Base-by-base conservation (phyloP, 306 rosid species). In the Malus fusca region DNA sequence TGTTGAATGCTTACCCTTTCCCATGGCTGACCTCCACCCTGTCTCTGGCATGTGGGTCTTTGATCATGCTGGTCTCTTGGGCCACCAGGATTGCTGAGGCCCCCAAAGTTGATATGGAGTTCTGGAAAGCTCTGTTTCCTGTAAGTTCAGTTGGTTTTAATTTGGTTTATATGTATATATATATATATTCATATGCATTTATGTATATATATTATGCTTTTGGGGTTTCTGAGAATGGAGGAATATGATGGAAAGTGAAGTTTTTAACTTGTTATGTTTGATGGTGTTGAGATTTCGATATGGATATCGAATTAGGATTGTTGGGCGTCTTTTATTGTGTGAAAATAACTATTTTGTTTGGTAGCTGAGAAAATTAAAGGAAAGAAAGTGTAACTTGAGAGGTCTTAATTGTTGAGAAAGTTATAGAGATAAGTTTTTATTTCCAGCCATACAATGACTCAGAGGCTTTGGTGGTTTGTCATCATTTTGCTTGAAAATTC, bases 1-100 rank as follows among this genome's bases (percentile, higher is more conserved):
- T 95, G 44, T 76, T 95, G 91, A 95, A 95, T 79, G 98, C 98
- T 3, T 95, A 85, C 79, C 98, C 98, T 1, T 95, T 81, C 81
- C 98, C 98, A 33, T 95, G 98, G 98, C 86, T 95, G 55, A 95
- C 98, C 64, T 95, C 98, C 66, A 95, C 98, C 58, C 86, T 95
- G 30, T 95, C 97, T 77, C 90, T 95, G 61, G 98, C 98, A 1
- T 93, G 97, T 69, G 98, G 98, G 12, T 95, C 98, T 67, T 82
- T 95, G 59, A 95, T 92, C 89, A 95, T 95, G 98, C 77, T 95
- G 85, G 73, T 92, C 82, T 92, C 98, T 58, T 95, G 98, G 97
- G 89, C 89, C 71, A 84, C 88, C 7, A 82, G 91, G 89, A 82
- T 95, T n/a, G 97, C 97, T 2, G 98, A 95, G 85, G 81, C 96